Base-by-base conservation (phyloP, 2,329 filamentous ascomycete species). In the Leptographium wingfieldii region DNA sequence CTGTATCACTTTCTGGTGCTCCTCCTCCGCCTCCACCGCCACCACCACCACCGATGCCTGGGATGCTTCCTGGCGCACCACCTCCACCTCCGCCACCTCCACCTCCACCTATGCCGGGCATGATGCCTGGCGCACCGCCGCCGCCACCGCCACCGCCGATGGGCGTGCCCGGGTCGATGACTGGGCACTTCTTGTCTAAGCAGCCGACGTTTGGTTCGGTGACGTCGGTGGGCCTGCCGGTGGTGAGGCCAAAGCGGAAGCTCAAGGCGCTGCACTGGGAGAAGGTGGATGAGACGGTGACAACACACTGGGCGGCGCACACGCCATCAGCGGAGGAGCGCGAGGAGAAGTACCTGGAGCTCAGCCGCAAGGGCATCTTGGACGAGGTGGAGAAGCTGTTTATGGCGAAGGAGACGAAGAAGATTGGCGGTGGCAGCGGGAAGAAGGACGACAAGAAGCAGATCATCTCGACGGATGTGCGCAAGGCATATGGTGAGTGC, bases 261-360 rank as follows among this genome's bases (percentile, higher is more conserved):
- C 90, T 99, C 73, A 99, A 99, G 83, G 92, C 92, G 61, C 80
- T 99, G 66, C 94, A 99, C 76, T 97, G 94, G 92, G 94, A 99
- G 75, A 97, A 97, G 78, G 90, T 99, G 59, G 94, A 99, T 73
- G 83, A 88, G 58, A 89, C 91, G 27, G 85, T 94, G 70, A 88
- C 90, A 57, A 96, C 92, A 59, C 89, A 96, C 67, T 97, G 92
- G 92, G 92, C 91, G 40, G 81, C 84, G 9, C 90, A 95, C 71
- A 83, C 88, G 35, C 87, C 90, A 5, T 95, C 90, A n/a, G 83
- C 85, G 5, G 86, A 95, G 70, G 88, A 88, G 63, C 90, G 92
- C 69, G 94, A 99, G 74, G 90, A 96, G 74, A 96, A 96, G 73
- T 97, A 97, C 70, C 84, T 87, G 48, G 94, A 97, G 69, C 81